A percentile compares a stretch with the other conserved stretches of the same genome.
Evolutionary conservation across 2,329 filamentous ascomycete genomes (phyloP).

Genomic region (Zymoseptoria tritici): DNA sequence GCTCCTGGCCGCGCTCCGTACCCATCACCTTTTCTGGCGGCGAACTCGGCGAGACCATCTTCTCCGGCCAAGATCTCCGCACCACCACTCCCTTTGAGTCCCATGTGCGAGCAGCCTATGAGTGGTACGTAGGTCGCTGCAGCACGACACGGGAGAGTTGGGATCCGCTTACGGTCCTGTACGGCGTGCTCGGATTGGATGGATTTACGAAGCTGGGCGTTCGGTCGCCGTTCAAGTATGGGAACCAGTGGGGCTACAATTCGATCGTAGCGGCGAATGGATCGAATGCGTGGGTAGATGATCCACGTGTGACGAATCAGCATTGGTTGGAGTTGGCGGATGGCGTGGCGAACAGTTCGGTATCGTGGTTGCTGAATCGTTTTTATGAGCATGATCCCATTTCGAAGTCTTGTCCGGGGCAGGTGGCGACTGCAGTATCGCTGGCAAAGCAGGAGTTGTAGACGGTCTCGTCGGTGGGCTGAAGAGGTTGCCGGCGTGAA

Average conservation of each 20-base stretch:
- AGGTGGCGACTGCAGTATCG: background rate
- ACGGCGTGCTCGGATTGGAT: conserved; percentile 7
- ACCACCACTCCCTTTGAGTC: conserved; percentile 4
- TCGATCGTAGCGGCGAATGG: conserved; percentile 4
- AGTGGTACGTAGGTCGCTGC: conserved; percentile 13
- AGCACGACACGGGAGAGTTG: conserved; percentile 6
- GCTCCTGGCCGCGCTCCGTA: conserved; percentile 37
- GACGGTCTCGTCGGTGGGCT: background rate
- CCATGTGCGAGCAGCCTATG: conserved; percentile 11
- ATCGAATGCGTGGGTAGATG: conserved; percentile 13
- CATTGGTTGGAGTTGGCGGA: conserved; percentile 14
- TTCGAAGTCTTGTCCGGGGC: background rate
- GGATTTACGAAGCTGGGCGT: background rate
- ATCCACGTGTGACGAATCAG: conserved; percentile 17
- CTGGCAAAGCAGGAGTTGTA: background rate
- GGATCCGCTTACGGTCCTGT: conserved; percentile 11
- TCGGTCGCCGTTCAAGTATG: conserved; percentile 7
- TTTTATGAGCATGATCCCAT: conserved; percentile 2
- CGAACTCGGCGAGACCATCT: conserved; percentile 39
- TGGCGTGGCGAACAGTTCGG: conserved; percentile 6
- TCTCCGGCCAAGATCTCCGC: conserved; percentile 33
- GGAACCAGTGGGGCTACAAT: conserved; percentile 10
- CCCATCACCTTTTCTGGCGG: conserved; percentile 36
- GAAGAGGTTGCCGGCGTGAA: too few relatives aligned
- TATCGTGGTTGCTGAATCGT: conserved; percentile 11